Evolutionary conservation across 2,329 filamentous ascomycete genomes (phyloP).

Genomic region (Berkeleyomyces rouxiae): DNA sequence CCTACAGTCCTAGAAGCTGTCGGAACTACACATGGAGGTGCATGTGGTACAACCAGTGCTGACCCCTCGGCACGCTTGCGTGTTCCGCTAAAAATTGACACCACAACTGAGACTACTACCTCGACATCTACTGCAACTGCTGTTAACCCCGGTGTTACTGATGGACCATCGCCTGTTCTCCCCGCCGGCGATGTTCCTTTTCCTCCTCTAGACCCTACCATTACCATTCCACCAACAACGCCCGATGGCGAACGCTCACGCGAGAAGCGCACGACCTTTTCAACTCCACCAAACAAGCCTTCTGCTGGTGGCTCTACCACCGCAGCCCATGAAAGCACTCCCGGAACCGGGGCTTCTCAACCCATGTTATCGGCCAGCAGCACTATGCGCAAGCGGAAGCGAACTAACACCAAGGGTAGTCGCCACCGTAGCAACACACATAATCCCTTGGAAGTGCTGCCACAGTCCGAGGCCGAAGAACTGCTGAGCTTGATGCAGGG

Average conservation of each 20-base stretch:
- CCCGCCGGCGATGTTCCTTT: constrained; percentile 29
- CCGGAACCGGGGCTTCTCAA: background rate
- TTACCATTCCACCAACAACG: constrained; percentile 11
- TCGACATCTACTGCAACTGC: background rate
- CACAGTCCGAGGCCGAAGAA: constrained; percentile 61
- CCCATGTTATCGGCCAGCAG: constrained; percentile 23
- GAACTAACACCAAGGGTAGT: constrained; percentile 54
- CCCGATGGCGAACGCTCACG: constrained; percentile 16
- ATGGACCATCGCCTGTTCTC: constrained; percentile 27
- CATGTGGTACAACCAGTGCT: background rate
- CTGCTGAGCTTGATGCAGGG: constrained; percentile 72
- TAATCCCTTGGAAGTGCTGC: constrained; percentile 54
- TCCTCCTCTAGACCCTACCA: constrained; percentile 28
- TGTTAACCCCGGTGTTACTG: constrained; percentile 13
- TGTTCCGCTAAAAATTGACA: constrained; percentile 18
- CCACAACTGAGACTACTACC: constrained; percentile 15
- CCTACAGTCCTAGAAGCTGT: background rate
- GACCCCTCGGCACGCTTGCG: background rate
- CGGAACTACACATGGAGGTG: background rate
- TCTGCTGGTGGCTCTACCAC: constrained; percentile 18
- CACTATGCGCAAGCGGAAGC: constrained; percentile 40
- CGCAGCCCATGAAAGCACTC: background rate
- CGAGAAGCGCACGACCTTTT: constrained; percentile 41
- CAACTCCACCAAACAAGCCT: constrained; percentile 31
- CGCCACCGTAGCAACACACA: constrained; percentile 38